phyloP scores from a whole-genome alignment of 768 basidiomycete species.

The Amanita muscaria region DNA sequence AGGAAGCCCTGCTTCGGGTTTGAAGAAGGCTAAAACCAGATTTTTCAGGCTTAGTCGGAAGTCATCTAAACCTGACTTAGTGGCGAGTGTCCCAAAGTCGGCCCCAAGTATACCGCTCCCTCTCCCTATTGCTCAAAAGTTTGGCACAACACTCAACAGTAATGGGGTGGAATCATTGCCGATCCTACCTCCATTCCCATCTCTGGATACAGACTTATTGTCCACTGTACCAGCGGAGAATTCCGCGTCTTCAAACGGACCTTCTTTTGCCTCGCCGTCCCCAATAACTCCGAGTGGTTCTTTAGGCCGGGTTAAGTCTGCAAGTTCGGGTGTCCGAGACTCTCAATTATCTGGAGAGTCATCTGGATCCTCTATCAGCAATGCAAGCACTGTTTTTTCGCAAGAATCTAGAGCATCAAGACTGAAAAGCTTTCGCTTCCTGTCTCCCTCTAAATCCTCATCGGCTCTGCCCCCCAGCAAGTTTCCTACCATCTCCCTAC shows the following conservation, averaged over 20 bases:
- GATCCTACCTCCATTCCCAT: conserved; percentile 1
- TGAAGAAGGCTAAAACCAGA: conserved; percentile 29
- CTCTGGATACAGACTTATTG: background rate
- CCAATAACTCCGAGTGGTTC: background rate
- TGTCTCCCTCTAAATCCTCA: conserved; percentile 7
- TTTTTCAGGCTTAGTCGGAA: conserved; percentile 38
- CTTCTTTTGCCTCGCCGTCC: background rate
- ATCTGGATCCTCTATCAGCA: conserved; percentile 5
- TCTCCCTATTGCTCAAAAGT: conserved; percentile 40
- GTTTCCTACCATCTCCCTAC: conserved; percentile 9
- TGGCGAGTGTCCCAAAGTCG: conserved; percentile 4
- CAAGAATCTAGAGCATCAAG: background rate
- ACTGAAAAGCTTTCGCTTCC: conserved; percentile 4
- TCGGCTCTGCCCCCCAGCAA: conserved; percentile 1
- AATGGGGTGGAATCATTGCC: conserved; percentile 3
- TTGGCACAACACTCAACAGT: conserved; percentile 29
- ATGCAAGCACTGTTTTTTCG: background rate
- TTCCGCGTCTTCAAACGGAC: background rate
- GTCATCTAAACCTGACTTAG: conserved; percentile 28
- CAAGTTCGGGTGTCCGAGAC: conserved; percentile 2
- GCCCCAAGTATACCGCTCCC: conserved; percentile 19
- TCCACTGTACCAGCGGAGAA: background rate
- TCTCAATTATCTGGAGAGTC: conserved; percentile 10
- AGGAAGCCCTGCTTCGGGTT: conserved; percentile 15
- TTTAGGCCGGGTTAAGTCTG: background rate